Base-by-base conservation (phyloP, 2,329 filamentous ascomycete genomes). In the Pezicula carpinea region DNA sequence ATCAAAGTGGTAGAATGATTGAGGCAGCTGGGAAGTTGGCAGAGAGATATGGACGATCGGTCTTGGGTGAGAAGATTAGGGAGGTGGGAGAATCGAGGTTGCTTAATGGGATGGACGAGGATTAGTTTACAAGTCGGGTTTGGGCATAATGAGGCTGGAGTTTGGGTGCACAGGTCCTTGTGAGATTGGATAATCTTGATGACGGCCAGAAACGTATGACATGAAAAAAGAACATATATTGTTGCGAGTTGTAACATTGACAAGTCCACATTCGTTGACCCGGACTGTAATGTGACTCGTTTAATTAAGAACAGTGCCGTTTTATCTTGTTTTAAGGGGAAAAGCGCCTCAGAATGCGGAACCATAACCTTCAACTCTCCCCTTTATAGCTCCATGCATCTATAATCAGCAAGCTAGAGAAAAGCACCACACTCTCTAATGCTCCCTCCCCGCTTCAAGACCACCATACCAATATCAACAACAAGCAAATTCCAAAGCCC, bases 1-100 rank as follows among this genome's bases (percentile, higher is more conserved):
- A 97, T 69, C 76, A 82, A 39, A 87, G 81, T 50, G 92, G 92
- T 15, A 85, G 87, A 65, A 96, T 96, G 88, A 68, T 96, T 48
- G 90, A 96, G 65, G 87, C 92, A 4, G 93, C 93, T 1, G 81
- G 83, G 47, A 96, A 95, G 75, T 81, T 99, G 42, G 93, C 93
- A 7, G 81, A 86, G 63, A 76, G 92, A 57, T 99, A 95, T 69
- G 87, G 87, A 8, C 75, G 87, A 51, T 77, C 79, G 34, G 79
- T 96, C 21, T 68, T 99, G 57, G 85, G 85, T 35, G 89, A 92
- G 60, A 97, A 97, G 79, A 97, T 99, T 61, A 77, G 84, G 43
- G 88, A 95, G 63, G 59, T 93, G 59, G 90, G 83, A 1, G 91
- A 96, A 72, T 75, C 42, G 32, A 52, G 54, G 47, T 45, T 64